Base-by-base conservation (phyloP, 1,139 yeast genomes). In the Geotrichum restrictum region DNA sequence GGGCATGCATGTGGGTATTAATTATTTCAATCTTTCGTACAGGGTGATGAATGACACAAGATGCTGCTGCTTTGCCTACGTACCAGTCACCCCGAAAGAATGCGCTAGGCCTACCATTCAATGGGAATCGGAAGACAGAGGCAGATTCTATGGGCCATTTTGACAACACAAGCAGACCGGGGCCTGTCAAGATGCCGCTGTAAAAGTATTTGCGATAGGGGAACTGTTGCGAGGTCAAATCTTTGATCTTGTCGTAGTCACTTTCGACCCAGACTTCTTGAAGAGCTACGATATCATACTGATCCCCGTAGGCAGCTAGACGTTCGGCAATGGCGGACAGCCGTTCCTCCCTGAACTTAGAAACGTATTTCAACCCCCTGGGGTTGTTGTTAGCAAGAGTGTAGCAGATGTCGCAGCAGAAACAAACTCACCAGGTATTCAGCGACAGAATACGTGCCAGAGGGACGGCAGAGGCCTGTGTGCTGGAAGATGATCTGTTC, bases 1-100 rank as follows among this genome's bases (percentile, higher is more conserved):
- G 98, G 1, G 99, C 98, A 70, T 93, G 99, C 93, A 94, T 85
- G 66, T 93, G 99, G 16, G 95, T 84, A 64, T 91, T 91, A 63
- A 93, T 73, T 7, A 94, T 69, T 13, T 95, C 97, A 46, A 93
- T 72, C 14, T 84, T 88, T 18, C 76, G 69, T 14, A 76, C 74
- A 1, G 70, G 63, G 36, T 85, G 83, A 51, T 73, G 72, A 44
- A 91, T 73, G 13, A 84, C 69, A 0, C 95, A 86, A 1, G 89
- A 82, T 0, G 95, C 87, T 19, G 89, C 79, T 22, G 94, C 79
- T 67, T 93, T 93, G 2, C 99, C 99, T 22, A 94, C 99, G 60
- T 80, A 88, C 96, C 97, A 93, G 68, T 93, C 99, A 29, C 99
- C 99, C 56, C 98, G 73, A 71, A 80, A 85, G 58, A 94, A 84